These are phyloP conservation scores for Plantago elongata DNA, from an alignment of 257 asterid genomes.

Conservation along the genomic window DNA sequence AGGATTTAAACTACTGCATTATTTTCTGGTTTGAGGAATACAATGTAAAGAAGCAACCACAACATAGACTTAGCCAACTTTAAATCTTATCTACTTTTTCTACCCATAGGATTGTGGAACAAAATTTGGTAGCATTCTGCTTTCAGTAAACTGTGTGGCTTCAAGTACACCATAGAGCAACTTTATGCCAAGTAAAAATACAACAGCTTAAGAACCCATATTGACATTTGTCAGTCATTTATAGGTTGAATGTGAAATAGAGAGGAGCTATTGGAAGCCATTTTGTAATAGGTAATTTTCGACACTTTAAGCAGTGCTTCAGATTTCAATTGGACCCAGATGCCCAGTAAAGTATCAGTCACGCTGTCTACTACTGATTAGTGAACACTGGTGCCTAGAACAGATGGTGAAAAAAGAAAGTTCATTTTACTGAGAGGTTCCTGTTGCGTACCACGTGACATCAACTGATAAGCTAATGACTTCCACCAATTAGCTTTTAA, in stretches of 20 bases:
- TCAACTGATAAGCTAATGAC: slow-evolving; percentile 70
- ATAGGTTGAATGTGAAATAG: slow-evolving; percentile 7
- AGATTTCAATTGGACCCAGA: not conserved
- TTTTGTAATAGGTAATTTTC: not conserved
- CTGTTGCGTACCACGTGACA: slow-evolving; percentile 52
- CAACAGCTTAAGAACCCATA: not conserved
- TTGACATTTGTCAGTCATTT: not conserved
- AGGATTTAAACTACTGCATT: slow-evolving; percentile 20
- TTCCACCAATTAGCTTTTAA: slow-evolving; percentile 94
- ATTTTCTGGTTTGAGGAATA: slow-evolving; percentile 13
- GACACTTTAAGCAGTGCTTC: slow-evolving; percentile 2
- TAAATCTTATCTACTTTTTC: not conserved
- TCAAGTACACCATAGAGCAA: not conserved
- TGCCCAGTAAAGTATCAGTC: not conserved
- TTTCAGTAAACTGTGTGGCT: not conserved
- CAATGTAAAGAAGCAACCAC: slow-evolving; percentile 9
- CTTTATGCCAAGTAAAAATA: not conserved
- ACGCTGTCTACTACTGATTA: not conserved
- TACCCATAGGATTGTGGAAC: not conserved
- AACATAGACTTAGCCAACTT: not conserved
- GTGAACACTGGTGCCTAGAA: not conserved
- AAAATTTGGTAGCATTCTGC: slow-evolving; percentile 2
- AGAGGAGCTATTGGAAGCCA: slow-evolving; percentile 1
- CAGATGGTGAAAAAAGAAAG: not conserved
- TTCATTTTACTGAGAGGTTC: slow-evolving; percentile 10